Percentiles rank a stretch among this genome's conserved stretches.
phyloP scores from a whole-genome alignment of 2,329 filamentous ascomycete species.

The Periconia macrospinosa region DNA sequence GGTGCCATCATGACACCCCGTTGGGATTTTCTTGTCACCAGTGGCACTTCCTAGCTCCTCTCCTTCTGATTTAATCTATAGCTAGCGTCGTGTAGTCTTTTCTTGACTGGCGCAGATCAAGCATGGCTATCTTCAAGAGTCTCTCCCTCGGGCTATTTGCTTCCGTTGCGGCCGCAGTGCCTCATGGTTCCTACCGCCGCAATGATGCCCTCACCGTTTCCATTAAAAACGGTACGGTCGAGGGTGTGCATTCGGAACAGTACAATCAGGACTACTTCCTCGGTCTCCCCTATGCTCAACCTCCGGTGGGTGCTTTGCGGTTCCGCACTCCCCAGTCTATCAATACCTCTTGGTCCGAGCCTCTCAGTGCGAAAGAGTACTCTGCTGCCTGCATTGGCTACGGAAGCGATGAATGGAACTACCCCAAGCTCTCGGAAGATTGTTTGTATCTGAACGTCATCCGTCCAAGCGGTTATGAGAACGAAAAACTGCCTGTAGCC shows the following conservation, averaged over 20 bases:
- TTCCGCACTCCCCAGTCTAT: conserved; percentile 52
- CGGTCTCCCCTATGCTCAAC: conserved; percentile 50
- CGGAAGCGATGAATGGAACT: conserved; percentile 40
- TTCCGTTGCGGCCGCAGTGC: not conserved
- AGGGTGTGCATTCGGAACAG: conserved; percentile 36
- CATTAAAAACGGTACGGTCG: conserved; percentile 45
- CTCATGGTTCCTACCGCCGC: not conserved
- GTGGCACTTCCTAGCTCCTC: not conserved
- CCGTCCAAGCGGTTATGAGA: conserved; percentile 41
- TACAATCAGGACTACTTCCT: conserved; percentile 50
- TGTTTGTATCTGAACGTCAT: conserved; percentile 57
- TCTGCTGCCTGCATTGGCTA: conserved; percentile 43
- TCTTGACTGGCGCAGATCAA: not conserved
- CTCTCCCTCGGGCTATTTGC: conserved; percentile 1
- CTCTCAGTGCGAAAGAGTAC: conserved; percentile 39
- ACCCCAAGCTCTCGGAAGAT: conserved; percentile 59
- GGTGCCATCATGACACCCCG: not conserved
- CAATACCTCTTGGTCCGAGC: conserved; percentile 42
- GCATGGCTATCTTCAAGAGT: conserved; percentile 2
- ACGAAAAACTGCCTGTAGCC: conserved; percentile 54
- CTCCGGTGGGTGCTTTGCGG: conserved; percentile 45
- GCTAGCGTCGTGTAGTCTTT: not conserved
- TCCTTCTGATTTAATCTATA: not conserved
- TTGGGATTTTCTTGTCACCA: not conserved
- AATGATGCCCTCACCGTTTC: not conserved